Evolutionary conservation across 169 alveolate genomes (phyloP), one percentile per base, ranked within the genome.

Genomic region (Pseudocohnilembus persalinus): DNA sequence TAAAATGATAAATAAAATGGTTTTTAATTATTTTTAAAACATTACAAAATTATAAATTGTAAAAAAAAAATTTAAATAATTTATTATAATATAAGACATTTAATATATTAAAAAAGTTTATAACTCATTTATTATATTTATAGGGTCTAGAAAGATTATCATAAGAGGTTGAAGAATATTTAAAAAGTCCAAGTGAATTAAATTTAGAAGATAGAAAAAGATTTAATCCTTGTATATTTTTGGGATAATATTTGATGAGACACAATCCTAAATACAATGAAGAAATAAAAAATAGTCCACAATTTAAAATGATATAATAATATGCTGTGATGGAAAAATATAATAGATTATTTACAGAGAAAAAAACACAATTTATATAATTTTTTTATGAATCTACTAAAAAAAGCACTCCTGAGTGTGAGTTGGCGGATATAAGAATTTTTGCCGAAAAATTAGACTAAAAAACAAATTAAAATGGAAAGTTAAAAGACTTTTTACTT

Each of bases 171-270:
- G 90, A 86, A 29, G 77, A 33, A 15, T 65, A 80, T 75, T 73
- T 77, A n/a, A 34, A 86, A 76, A 81, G 74, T 28, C 90, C 90
- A 30, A 87, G 81, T 32, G 49, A 24, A n/a, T 73, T 82, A 28
- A 74, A 82, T 82, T 63, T 80, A 6, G 90, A 86, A 81, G 87
- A 33, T 1, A 86, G 90, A 86, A 83, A 86, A 29, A 76, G 90
- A 27, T 86, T 86, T 65, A 86, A 86, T 81, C 90, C 90, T n/a
- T 86, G 90, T 68, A 73, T 86, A 34, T 86, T 65, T 86, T 86
- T 86, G 75, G 90, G 84, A 30, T 74, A 86, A 81, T 86, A 80
- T 64, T 75, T 86, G 64, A 86, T 86, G 90, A 73, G 90, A 81
- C 73, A 86, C 30, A 86, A 86, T 76, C 89, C 89, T 27, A 49